A percentile compares a stretch with the other conserved stretches of the same genome.
Evolutionary conservation across 495 filamentous ascomycete genomes (phyloP).

Genomic region (Collariella sp.): DNA sequence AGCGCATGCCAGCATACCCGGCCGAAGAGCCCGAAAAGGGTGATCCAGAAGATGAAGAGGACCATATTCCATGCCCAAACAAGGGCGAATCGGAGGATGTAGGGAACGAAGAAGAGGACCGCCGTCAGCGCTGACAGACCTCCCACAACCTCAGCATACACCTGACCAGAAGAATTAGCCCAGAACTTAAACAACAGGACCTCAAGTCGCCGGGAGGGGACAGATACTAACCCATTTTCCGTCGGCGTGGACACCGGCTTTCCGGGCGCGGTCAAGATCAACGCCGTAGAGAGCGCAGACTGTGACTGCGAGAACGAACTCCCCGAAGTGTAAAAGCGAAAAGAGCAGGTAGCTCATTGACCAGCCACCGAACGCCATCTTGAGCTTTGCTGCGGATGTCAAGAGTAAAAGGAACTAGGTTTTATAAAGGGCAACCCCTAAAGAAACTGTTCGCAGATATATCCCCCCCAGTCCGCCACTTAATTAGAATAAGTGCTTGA

Average conservation of each 20-base stretch:
- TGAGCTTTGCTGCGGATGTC: not conserved
- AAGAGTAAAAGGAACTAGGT: too few relatives aligned
- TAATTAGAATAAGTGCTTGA: too few relatives aligned
- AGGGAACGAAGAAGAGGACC: conserved; percentile 54
- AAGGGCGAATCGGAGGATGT: conserved; percentile 44
- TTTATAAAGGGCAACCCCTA: too few relatives aligned
- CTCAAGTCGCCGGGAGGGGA: too few relatives aligned
- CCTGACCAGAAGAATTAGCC: conserved; percentile 24
- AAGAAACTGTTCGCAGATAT: too few relatives aligned
- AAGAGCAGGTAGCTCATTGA: conserved; percentile 37
- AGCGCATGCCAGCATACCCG: conserved; percentile 21
- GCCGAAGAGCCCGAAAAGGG: conserved; percentile 75
- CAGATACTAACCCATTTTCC: conserved; percentile 54
- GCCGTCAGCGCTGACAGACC: conserved; percentile 52
- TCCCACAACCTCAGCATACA: conserved; percentile 62
- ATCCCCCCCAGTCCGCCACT: too few relatives aligned
- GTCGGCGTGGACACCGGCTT: conserved; percentile 43
- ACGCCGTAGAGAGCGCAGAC: conserved; percentile 72
- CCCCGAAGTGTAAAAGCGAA: conserved; percentile 53
- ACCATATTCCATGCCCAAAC: conserved; percentile 62
- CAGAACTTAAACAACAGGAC: not conserved
- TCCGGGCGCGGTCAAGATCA: conserved; percentile 54
- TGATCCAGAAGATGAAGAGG: conserved; percentile 67
- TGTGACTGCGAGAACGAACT: conserved; percentile 64
- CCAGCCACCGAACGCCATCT: conserved; percentile 32